Percentiles rank a stretch among this genome's conserved stretches.
Conservation (phyloP, 495 filamentous ascomycete genomes). For the Hyphodiscus hymeniophilus region DNA sequence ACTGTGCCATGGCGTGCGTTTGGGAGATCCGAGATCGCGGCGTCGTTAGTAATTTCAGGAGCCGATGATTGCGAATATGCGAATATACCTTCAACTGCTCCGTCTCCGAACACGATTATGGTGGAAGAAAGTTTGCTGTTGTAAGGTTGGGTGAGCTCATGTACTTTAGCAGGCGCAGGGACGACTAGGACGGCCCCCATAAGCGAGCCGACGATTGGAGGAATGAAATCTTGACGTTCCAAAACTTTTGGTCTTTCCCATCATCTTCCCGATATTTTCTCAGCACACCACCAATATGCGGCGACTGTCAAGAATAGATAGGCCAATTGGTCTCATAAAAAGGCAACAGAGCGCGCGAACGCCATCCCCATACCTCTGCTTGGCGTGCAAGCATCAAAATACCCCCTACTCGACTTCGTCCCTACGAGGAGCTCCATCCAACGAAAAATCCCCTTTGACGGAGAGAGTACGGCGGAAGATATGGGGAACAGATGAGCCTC, state of each 20-base stretch:
- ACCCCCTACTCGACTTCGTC: slow-evolving; percentile 33
- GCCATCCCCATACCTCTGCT: slow-evolving; percentile 21
- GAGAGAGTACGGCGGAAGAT: slow-evolving; percentile 44
- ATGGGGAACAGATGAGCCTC: slow-evolving; percentile 48
- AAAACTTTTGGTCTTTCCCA: too few relatives aligned
- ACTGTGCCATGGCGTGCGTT: slow-evolving; percentile 6
- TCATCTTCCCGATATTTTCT: too few relatives aligned
- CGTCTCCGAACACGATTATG: too few relatives aligned
- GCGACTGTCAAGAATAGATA: slow-evolving; percentile 18
- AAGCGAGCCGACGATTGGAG: too few relatives aligned
- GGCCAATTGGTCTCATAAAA: slow-evolving; percentile 21
- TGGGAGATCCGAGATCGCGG: background rate
- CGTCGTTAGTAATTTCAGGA: background rate
- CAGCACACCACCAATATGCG: slow-evolving; percentile 16
- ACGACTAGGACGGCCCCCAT: too few relatives aligned
- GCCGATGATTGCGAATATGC: too few relatives aligned
- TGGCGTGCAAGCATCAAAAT: slow-evolving; percentile 23
- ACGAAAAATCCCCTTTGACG: slow-evolving; percentile 28
- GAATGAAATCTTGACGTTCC: too few relatives aligned
- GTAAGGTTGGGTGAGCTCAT: too few relatives aligned
- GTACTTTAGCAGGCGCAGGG: too few relatives aligned
- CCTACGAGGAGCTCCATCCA: slow-evolving; percentile 32
- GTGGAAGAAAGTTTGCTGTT: too few relatives aligned
- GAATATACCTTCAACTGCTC: too few relatives aligned
- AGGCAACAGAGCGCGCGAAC: background rate